Evolutionary conservation across 768 basidiomycete species (phyloP), one percentile per base, ranked within the genome.

Genomic region (Boletus rubroflammeus): DNA sequence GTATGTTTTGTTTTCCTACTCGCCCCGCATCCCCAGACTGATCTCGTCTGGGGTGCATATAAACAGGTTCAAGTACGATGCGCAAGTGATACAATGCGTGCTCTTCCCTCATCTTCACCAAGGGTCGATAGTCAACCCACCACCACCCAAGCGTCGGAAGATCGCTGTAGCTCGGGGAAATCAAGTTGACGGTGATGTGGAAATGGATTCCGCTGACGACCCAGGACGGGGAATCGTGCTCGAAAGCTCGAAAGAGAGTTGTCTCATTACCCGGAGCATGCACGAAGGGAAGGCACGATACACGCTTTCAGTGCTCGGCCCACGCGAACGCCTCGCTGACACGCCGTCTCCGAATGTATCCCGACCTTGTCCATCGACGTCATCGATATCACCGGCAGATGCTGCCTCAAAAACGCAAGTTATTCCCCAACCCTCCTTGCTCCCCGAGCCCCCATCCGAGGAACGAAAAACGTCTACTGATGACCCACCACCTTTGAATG

Each of bases 31-130:
- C 38, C 50, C 28, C 45, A 25, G 34, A 21, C 34, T 50, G 45
- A 43, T 45, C n/a, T n/a, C 14, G 36, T 35, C 25, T 29, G 38
- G 25, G 40, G 23, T 40, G 34, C 29, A 21, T 44, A 29, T 28
- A 10, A 21, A 39, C 36, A 84, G 82, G 49, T 84, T 78, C 54
- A 82, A 83, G 66, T 84, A 82, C 55, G 70, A 78, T 8, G 76
- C 81, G 0, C 62, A 62, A 5, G 63, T 76, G 3, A 67, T 84
- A 7, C 71, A 71, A 28, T 67, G 69, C 28, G 67, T 75, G 1
- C 68, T 83, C 14, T 82, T 83, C 65, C 78, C 81, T 19, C 58
- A 65, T 29, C 55, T 58, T 23, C 52, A 56, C 19, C 57, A 39
- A 35, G 63, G 32, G 6, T 57, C 61, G n/a, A 43, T 52, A n/a